Base-by-base conservation (phyloP, 2,329 filamentous ascomycete species). In the Cordyceps tenuipes region DNA sequence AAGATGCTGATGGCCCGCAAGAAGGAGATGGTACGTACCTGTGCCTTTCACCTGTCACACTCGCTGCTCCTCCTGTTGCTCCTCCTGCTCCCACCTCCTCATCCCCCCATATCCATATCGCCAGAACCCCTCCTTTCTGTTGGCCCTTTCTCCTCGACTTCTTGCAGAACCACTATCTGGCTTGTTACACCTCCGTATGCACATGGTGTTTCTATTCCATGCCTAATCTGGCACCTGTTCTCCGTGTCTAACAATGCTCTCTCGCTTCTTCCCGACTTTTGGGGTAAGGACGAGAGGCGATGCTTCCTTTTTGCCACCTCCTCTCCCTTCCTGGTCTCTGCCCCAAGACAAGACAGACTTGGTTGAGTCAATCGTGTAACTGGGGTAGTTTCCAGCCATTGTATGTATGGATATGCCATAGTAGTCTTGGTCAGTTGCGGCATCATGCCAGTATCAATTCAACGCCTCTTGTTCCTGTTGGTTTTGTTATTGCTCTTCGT, bases 131-230 rank as follows among this genome's bases (percentile, higher is more conserved):
- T 41, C 54, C 44, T 47, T 47, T 23, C 7, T 47, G 29, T 29
- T 47, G 12, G 43, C 10, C 13, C n/a, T n/a, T n/a, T n/a, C n/a
- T n/a, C n/a, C n/a, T n/a, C n/a, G n/a, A 58, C 56, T 36, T 58
- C 36, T 51, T 39, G 47, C n/a, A 13, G 51, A 60, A 50, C 50
- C 55, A 26, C 57, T 48, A 43, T 53, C 48, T 48, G 49, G 55
- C 58, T 36, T 60, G 52, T 56, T 56, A 36, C 58, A 51, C 58
- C 50, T 54, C 58, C 44, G n/a, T n/a, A n/a, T 55, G 50, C 46
- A 60, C 51, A 50, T 60, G 34, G 51, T 60, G 44, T 60, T 55
- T 60, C 44, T 60, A 43, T 52, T 50, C 58, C 50, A 60, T 48
- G 47, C 59, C 59, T 39, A n/a, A 57, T 47, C 51, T 46, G 52